These are phyloP conservation scores for Apiospora rasikravindrae DNA, from an alignment of 2,329 filamentous ascomycete genomes.

Conservation along the genomic window DNA sequence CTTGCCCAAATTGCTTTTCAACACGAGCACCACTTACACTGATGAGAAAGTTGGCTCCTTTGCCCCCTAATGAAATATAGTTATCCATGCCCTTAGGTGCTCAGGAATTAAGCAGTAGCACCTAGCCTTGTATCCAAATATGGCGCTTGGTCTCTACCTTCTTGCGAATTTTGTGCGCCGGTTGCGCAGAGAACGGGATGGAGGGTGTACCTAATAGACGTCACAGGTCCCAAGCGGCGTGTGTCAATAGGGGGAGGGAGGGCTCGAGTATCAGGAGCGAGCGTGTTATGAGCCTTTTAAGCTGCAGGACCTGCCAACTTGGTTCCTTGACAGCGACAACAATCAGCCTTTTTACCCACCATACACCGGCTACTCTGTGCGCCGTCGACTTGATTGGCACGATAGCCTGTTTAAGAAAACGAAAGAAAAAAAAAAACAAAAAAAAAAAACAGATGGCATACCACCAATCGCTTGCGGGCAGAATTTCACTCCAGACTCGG, in stretches of 20 bases:
- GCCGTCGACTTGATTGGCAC: constrained; percentile 6
- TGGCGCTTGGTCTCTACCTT: not conserved
- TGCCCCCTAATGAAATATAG: not conserved
- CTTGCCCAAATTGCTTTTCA: not conserved
- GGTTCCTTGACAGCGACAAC: not conserved
- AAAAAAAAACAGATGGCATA: not conserved
- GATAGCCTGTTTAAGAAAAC: not conserved
- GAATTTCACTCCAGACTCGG: not conserved
- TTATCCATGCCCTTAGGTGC: not conserved
- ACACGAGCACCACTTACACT: not conserved
- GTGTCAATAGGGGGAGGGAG: not conserved
- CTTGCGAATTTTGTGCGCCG: not conserved
- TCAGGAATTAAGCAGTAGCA: not conserved
- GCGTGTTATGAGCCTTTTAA: not conserved
- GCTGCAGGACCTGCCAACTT: not conserved
- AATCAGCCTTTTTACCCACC: constrained; percentile 3
- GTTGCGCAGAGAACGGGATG: not conserved
- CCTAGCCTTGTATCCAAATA: not conserved
- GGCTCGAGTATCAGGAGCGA: not conserved
- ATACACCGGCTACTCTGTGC: constrained; percentile 6
- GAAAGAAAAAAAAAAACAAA: too few species aligned
- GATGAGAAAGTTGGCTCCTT: not conserved
- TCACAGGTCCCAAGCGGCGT: not conserved
- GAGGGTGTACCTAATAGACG: not conserved
- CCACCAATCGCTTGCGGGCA: not conserved